Evolutionary conservation across 129 eudicot genomes (phyloP), one percentile per base, ranked within the genome.

Genomic region (Heracleum sosnowskyi): DNA sequence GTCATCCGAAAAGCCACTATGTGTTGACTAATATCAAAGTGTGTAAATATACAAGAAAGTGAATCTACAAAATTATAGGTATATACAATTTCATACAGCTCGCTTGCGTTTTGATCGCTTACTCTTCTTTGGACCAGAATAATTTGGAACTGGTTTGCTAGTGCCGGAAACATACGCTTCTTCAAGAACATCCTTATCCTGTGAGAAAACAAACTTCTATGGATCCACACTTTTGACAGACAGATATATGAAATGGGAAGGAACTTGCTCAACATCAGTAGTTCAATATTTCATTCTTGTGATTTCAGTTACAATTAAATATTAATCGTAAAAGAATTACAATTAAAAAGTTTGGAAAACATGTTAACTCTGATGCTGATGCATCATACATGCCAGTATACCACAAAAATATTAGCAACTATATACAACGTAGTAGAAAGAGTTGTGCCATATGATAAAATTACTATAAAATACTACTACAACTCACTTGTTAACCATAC

Each of bases 21-120:
- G 82, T 81, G 82, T 79, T 60, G 83, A 87, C 87, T 87, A 76
- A 83, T 82, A 79, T 75, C 39, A 69, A 68, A 31, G 78, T 86
- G 78, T 74, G 76, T 74, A 85, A 84, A 82, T 79, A 80, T 87
- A 90, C 81, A 86, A 79, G 75, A 73, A 82, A 77, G 64, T 68
- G 77, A 73, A 81, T 76, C 89, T 85, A 83, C 90, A 86, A 57
- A 80, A 80, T 46, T 66, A 81, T 76, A 28, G 39, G 39, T 66
- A 78, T 80, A 42, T 77, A 82, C 78, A 74, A 45, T 85, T 74
- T 94, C 96, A 94, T 85, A 90, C 98, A 71, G 93, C 85, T 76
- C 97, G 96, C 91, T 94, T 94, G 84, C 91, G 75, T 88, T 94
- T 94, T 80, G 98, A 91, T 78, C 98, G 80, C 88, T 94, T 94